Conservation (phyloP, 106 monocot species). For the Amphibolis antarctica region DNA sequence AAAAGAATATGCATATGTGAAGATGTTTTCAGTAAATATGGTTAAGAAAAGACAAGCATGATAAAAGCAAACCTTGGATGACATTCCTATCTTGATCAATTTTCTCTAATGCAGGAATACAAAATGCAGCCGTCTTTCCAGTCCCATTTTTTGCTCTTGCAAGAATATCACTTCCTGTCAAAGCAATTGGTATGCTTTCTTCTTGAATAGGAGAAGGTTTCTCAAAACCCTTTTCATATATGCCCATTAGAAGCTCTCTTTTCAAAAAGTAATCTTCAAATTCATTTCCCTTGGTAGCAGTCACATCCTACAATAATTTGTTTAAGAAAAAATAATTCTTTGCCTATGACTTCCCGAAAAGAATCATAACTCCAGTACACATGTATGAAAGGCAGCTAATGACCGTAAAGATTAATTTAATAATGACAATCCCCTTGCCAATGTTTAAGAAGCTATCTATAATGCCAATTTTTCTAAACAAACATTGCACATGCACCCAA, state of each 20-base stretch:
- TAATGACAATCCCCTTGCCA: too few relatives aligned
- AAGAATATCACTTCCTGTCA: conserved; percentile 90
- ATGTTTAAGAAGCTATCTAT: too few relatives aligned
- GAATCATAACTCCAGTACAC: background rate
- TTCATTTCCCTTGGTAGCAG: conserved; percentile 97
- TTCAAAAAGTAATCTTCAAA: conserved; percentile 98
- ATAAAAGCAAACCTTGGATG: conserved; percentile 52
- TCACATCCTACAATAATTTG: conserved; percentile 65
- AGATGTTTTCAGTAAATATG: background rate
- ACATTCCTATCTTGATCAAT: conserved; percentile 78
- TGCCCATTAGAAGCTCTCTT: conserved; percentile 94
- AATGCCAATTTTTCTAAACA: too few relatives aligned
- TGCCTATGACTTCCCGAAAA: background rate
- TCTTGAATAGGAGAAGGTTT: conserved; percentile 94
- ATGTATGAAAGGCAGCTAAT: too few relatives aligned
- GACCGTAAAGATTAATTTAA: too few relatives aligned
- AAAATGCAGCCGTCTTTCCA: conserved; percentile 91
- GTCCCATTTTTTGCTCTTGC: conserved; percentile 99
- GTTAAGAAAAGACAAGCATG: background rate
- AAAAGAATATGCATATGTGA: background rate
- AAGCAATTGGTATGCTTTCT: conserved; percentile 90
- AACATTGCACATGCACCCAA: too few relatives aligned
- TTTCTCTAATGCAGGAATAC: conserved; percentile 89
- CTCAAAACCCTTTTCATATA: conserved; percentile 94
- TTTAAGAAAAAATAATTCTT: background rate